Evolutionary conservation across 331 rosid genomes (phyloP).

Genomic region (Malus hybrid): DNA sequence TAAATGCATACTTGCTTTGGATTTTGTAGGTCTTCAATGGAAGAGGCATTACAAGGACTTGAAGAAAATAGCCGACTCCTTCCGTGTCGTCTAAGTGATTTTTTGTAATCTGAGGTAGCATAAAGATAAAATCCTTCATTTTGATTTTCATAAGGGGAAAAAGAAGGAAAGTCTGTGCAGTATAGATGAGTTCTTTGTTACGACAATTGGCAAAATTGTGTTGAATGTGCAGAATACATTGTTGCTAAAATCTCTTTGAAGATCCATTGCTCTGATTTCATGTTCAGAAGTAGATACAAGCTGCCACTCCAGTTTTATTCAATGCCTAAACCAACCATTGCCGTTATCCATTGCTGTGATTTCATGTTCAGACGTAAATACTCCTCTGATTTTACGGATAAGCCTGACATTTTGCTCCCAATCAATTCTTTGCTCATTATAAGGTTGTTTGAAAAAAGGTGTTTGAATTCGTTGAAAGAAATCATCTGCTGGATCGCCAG

Average conservation of each 20-base stretch:
- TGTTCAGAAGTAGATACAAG: background rate
- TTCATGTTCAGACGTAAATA: no score
- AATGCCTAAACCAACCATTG: background rate
- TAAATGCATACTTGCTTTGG: background rate
- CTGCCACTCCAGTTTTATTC: background rate
- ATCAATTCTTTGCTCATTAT: background rate
- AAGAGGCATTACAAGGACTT: constrained; percentile 76
- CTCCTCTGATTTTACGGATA: no score
- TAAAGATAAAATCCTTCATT: background rate
- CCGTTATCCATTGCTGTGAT: no score
- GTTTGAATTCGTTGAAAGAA: background rate
- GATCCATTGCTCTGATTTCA: background rate
- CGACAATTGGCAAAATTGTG: background rate
- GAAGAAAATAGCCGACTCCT: constrained; percentile 65
- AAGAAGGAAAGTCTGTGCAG: background rate
- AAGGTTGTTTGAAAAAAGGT: background rate
- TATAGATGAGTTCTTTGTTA: background rate
- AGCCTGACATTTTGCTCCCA: background rate
- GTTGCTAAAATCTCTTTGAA: background rate
- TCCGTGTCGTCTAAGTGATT: constrained; percentile 50
- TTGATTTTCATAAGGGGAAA: background rate
- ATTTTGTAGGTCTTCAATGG: constrained; percentile 92
- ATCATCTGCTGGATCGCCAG: background rate
- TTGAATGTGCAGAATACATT: background rate
- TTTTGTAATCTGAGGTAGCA: constrained; percentile 16